These are phyloP conservation scores for Lactarius hatsudake DNA, from an alignment of 768 basidiomycete genomes.

Conservation along the genomic window DNA sequence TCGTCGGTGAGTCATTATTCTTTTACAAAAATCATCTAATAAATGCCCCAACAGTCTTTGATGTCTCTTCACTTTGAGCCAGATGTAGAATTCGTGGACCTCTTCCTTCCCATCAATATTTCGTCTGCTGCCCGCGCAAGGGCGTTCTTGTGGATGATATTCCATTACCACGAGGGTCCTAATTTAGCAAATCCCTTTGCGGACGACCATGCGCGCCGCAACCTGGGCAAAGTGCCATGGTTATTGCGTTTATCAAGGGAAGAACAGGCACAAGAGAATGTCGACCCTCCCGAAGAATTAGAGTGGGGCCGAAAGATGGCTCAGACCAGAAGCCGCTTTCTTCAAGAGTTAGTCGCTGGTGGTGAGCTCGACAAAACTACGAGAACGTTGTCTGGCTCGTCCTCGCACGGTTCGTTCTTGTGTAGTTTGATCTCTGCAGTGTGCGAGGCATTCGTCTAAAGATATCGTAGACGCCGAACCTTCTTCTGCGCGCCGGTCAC, in stretches of 20 bases:
- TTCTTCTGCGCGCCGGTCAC: conserved; percentile 22
- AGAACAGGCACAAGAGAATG: conserved; percentile 64
- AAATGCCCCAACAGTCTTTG: conserved; percentile 32
- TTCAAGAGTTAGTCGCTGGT: conserved; percentile 61
- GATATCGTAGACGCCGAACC: conserved; percentile 14
- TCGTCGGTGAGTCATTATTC: conserved; percentile 54
- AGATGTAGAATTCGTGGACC: conserved; percentile 72
- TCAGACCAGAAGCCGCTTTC: conserved; percentile 62
- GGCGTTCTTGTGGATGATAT: conserved; percentile 82
- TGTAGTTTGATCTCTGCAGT: background rate
- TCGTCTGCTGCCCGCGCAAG: conserved; percentile 70
- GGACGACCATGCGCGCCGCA: conserved; percentile 55
- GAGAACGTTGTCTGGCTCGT: conserved; percentile 28
- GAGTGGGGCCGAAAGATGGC: conserved; percentile 79
- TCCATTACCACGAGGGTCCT: conserved; percentile 72
- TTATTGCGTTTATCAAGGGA: conserved; percentile 53
- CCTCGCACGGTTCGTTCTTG: conserved; percentile 25
- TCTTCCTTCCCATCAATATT: conserved; percentile 76
- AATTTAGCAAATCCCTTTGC: conserved; percentile 70
- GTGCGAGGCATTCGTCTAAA: background rate
- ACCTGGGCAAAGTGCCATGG: conserved; percentile 63
- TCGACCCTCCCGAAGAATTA: conserved; percentile 74
- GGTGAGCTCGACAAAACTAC: conserved; percentile 39
- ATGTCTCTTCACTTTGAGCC: conserved; percentile 68
- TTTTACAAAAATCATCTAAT: conserved; percentile 1